phyloP scores from a whole-genome alignment of 768 basidiomycete genomes.

The Leccinum subtestaceum region DNA sequence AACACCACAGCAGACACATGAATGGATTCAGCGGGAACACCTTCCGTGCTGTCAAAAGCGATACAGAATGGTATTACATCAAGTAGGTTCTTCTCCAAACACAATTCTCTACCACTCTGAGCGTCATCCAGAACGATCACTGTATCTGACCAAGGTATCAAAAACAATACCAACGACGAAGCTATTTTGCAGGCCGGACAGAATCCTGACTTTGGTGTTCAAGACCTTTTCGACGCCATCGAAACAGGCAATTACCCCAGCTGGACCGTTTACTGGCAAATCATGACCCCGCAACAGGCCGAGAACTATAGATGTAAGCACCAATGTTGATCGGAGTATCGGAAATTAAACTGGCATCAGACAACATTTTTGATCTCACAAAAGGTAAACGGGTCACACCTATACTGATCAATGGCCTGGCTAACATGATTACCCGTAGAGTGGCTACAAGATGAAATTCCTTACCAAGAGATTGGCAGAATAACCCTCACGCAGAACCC shows the following conservation, averaged over 20 bases:
- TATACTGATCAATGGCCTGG: background rate
- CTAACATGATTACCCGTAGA: conserved; percentile 21
- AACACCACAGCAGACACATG: conserved; percentile 34
- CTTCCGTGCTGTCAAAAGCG: conserved; percentile 42
- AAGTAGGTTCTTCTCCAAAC: conserved; percentile 32
- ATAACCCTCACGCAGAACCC: conserved; percentile 40
- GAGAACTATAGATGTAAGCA: conserved; percentile 40
- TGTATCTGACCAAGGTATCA: conserved; percentile 37
- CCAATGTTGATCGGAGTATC: background rate
- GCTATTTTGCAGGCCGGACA: conserved; percentile 37
- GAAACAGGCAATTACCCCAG: conserved; percentile 50
- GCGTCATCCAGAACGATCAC: conserved; percentile 20
- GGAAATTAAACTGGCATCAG: conserved; percentile 18
- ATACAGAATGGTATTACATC: conserved; percentile 53
- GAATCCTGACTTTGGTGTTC: conserved; percentile 52
- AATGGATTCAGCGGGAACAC: conserved; percentile 52
- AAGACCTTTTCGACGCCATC: conserved; percentile 56
- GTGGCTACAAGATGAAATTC: conserved; percentile 36
- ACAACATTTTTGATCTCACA: conserved; percentile 52
- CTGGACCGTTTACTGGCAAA: conserved; percentile 58
- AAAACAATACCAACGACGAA: conserved; percentile 38
- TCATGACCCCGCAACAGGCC: conserved; percentile 50
- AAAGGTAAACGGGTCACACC: conserved; percentile 30
- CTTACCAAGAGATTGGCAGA: conserved; percentile 35
- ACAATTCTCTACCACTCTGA: background rate